Percentiles rank a stretch among this genome's conserved stretches.
phyloP scores from a whole-genome alignment of 2,329 filamentous ascomycete genomes.

The Macrophomina pseudophaseolina region DNA sequence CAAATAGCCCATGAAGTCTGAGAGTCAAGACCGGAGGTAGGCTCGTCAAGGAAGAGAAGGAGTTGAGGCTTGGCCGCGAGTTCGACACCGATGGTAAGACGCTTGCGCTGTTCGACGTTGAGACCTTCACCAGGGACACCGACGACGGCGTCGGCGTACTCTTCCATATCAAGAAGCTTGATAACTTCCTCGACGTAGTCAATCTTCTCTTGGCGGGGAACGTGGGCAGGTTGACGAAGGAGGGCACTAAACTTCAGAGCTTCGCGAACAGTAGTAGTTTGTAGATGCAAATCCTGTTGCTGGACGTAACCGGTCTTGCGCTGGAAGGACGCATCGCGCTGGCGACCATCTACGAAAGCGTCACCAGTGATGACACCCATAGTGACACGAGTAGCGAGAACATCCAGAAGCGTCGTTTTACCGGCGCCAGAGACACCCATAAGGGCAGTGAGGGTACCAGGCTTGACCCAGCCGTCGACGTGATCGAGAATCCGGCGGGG shows the following conservation, averaged over 20 bases:
- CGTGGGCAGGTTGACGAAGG: conserved; percentile 75
- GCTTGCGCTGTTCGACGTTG: conserved; percentile 64
- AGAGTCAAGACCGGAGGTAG: conserved; percentile 72
- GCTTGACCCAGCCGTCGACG: conserved; percentile 87
- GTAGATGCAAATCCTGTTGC: conserved; percentile 83
- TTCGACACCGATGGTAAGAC: conserved; percentile 64
- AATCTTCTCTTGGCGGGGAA: conserved; percentile 73
- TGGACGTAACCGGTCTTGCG: conserved; percentile 87
- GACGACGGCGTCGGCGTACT: conserved; percentile 84
- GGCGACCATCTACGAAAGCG: conserved; percentile 77
- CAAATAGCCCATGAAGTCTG: conserved; percentile 30
- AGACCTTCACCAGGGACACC: conserved; percentile 81
- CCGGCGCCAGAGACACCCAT: conserved; percentile 76
- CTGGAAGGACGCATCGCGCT: conserved; percentile 77
- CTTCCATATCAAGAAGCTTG: conserved; percentile 81
- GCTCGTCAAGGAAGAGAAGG: conserved; percentile 75
- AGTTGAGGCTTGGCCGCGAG: conserved; percentile 63
- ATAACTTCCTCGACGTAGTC: conserved; percentile 88
- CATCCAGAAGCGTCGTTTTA: conserved; percentile 84
- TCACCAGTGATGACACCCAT: conserved; percentile 84
- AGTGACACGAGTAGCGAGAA: conserved; percentile 77
- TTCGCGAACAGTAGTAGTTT: conserved; percentile 81
- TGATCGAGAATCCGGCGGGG: conserved; percentile 74
- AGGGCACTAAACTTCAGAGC: conserved; percentile 80
- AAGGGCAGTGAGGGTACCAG: conserved; percentile 80